These are phyloP conservation scores for Tetraselmis chui DNA, from an alignment of 139 green algal species.

Conservation along the genomic window DNA sequence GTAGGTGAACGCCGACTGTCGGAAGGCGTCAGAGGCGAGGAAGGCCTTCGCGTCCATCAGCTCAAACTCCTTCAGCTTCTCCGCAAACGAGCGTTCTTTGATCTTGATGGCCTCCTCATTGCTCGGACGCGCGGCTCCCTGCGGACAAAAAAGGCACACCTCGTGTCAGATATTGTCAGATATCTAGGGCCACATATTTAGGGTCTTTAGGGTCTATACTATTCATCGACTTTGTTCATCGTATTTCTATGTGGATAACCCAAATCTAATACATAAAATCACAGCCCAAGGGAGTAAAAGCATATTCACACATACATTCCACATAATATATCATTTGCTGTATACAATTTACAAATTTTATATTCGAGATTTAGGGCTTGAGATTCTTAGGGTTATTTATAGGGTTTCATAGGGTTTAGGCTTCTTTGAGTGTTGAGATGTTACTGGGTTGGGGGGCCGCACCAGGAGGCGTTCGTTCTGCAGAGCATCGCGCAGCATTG, in stretches of 20 bases:
- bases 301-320: no score
- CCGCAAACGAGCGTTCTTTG: constrained; percentile 48
- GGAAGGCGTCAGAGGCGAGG: constrained; percentile 49
- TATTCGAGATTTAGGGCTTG: not conserved
- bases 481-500: constrained; percentile 27
- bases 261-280: no score
- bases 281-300: no score
- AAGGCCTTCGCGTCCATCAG: constrained; percentile 75
- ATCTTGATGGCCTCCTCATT: constrained; percentile 6
- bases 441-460: not conserved
- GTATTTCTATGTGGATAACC: no score
- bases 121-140: no score
- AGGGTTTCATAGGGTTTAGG: not conserved
- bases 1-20: constrained; percentile 43
- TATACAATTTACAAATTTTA: not conserved
- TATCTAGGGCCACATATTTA: no score
- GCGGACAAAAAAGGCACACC: no score
- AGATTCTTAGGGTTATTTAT: constrained; percentile 1
- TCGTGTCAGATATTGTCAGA: no score
- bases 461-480: not conserved
- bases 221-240: no score
- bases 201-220: no score
- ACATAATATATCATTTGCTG: not conserved
- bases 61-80: constrained; percentile 72
- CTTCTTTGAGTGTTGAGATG: not conserved